A percentile compares a stretch with the other conserved stretches of the same genome.
phyloP scores from a whole-genome alignment of 2,329 filamentous ascomycete genomes.

The Aurifilum marmelostoma region DNA sequence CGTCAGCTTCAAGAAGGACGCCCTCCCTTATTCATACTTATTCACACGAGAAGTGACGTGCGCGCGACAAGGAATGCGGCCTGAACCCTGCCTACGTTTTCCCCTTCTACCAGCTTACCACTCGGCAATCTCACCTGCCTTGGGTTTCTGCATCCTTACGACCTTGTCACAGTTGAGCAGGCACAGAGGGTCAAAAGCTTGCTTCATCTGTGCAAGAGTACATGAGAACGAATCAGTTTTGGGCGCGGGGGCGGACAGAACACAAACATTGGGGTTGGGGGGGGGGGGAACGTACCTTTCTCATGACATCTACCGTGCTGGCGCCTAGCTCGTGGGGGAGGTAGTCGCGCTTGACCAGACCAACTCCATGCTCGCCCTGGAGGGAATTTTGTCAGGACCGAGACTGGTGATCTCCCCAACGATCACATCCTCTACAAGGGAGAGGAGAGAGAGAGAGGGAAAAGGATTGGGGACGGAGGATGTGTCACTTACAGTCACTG shows the following conservation, averaged over 20 bases:
- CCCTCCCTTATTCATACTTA: background rate
- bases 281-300: slow-evolving; percentile 60
- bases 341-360: slow-evolving; percentile 83
- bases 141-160: slow-evolving; percentile 61
- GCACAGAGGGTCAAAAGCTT: slow-evolving; percentile 76
- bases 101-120: slow-evolving; percentile 41
- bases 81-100: background rate
- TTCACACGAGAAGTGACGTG: background rate
- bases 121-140: slow-evolving; percentile 49
- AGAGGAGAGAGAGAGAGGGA: no score
- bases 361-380: slow-evolving; percentile 80
- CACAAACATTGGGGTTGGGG: no score
- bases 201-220: slow-evolving; percentile 66
- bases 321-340: slow-evolving; percentile 76
- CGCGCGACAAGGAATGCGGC: no score
- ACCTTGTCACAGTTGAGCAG: slow-evolving; percentile 73
- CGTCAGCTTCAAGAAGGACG: background rate
- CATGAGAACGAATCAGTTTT: background rate
- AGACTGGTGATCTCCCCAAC: background rate
- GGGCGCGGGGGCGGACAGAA: background rate
- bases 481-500: slow-evolving; percentile 64
- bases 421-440: background rate
- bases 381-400: slow-evolving; percentile 19
- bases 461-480: no score
- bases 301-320: slow-evolving; percentile 78